Percentiles rank a stretch among this genome's conserved stretches.
These are phyloP conservation scores for Colletotrichum liaoningense DNA, from an alignment of 2,329 filamentous ascomycete species.

Conservation along the genomic window DNA sequence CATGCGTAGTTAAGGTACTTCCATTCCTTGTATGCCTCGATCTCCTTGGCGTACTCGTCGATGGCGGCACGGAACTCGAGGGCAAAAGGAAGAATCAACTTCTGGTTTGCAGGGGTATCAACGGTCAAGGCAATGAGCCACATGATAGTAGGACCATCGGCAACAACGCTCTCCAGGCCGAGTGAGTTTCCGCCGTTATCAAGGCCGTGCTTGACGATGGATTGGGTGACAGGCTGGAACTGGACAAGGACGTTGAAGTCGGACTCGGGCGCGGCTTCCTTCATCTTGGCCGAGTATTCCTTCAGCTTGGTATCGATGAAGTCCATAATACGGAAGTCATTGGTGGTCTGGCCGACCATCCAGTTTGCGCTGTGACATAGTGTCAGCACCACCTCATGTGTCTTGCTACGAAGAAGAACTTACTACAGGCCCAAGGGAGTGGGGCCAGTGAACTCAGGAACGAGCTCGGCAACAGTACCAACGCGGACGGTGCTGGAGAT, in stretches of 20 bases:
- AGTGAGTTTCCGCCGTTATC: constrained; percentile 46
- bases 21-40: constrained; percentile 47
- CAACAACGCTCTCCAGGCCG: constrained; percentile 47
- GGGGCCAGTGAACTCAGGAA: constrained; percentile 46
- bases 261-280: constrained; percentile 40
- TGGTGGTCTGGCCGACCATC: constrained; percentile 45
- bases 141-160: constrained; percentile 47
- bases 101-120: constrained; percentile 48
- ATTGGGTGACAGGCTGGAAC: constrained; percentile 44
- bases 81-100: constrained; percentile 49
- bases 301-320: constrained; percentile 45
- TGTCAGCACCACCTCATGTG: constrained; percentile 2
- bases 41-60: constrained; percentile 40
- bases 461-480: constrained; percentile 42
- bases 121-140: constrained; percentile 54
- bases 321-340: constrained; percentile 44
- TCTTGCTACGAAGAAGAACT: background rate
- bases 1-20: constrained; percentile 59
- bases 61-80: constrained; percentile 74
- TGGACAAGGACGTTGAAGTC: constrained; percentile 37
- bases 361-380: constrained; percentile 42
- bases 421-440: constrained; percentile 44
- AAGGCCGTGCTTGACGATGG: constrained; percentile 40
- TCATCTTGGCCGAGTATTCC: constrained; percentile 43
- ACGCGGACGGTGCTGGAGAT: constrained; percentile 39